Conservation (phyloP, 805 yeast genomes). For the Lipomyces anomalus region DNA sequence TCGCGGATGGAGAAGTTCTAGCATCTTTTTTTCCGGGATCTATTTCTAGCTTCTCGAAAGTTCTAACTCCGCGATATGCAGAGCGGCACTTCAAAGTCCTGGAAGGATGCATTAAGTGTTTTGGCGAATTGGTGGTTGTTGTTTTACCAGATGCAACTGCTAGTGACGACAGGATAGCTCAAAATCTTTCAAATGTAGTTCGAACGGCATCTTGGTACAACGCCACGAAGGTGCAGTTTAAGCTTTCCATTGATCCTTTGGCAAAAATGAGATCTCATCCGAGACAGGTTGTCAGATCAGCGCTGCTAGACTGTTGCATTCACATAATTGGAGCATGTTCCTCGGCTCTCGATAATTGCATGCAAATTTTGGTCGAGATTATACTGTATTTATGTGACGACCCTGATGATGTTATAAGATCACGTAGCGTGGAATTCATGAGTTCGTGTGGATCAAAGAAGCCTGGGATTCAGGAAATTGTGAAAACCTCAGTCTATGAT, state of each 20-base stretch:
- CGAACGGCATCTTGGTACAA: slow-evolving; percentile 51
- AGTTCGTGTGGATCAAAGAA: slow-evolving; percentile 7
- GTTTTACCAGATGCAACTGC: slow-evolving; percentile 24
- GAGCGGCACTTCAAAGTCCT: slow-evolving; percentile 25
- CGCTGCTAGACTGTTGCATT: slow-evolving; percentile 33
- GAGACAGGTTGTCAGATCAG: slow-evolving; percentile 34
- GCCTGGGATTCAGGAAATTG: slow-evolving; percentile 11
- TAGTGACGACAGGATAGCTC: background rate
- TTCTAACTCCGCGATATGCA: slow-evolving; percentile 25
- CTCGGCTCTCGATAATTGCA: slow-evolving; percentile 35
- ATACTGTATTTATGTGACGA: slow-evolving; percentile 27
- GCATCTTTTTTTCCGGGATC: slow-evolving; percentile 33
- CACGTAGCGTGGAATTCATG: slow-evolving; percentile 6
- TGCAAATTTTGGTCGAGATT: slow-evolving; percentile 37
- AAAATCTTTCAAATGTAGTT: slow-evolving; percentile 6
- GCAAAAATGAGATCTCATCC: slow-evolving; percentile 29
- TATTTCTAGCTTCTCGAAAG: slow-evolving; percentile 30
- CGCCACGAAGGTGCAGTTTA: slow-evolving; percentile 48
- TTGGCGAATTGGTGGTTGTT: slow-evolving; percentile 15
- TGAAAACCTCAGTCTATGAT: slow-evolving; percentile 24
- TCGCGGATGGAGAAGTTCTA: slow-evolving; percentile 27
- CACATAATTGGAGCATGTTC: slow-evolving; percentile 34
- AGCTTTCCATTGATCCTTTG: slow-evolving; percentile 41
- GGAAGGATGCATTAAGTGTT: slow-evolving; percentile 16
- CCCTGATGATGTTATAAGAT: slow-evolving; percentile 8